Base-by-base conservation (phyloP, 345 rosid species). In the Rhizophora mangle region DNA sequence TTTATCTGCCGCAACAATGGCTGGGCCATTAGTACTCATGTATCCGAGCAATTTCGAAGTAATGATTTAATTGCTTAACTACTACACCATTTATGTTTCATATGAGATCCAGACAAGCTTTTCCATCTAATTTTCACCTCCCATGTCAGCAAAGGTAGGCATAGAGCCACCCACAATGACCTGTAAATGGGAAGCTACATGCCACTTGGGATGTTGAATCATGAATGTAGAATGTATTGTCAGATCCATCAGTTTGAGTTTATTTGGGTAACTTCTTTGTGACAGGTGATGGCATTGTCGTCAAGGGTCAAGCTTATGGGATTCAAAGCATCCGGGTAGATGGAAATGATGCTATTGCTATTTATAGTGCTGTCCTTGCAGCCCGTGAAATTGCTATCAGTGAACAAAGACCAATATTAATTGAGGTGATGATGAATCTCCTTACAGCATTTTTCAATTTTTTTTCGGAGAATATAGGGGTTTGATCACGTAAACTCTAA, bases 1-100 rank as follows among this genome's bases (percentile, higher is more conserved):
- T 89, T 89, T 64, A 65, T 91, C 63, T 91, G 97, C 65, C 85
- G 97, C 6, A 91, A 91, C 85, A 91, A 89, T 63, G 95, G 97
- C 69, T 91, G 95, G 93, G 97, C 97, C 20, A 91, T 91, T 65
- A 91, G 97, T 62, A 91, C 97, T 51, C 83, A 81, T 27, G 66
- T 82, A 60, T 81, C 85, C 19, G 93, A 91, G 72, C 97, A 91
- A 64, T 91, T 87, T 64, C 79, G 91, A 81, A 91, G 95, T 91
- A 88, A 7, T 54, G 15, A 21, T 56, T 56, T 7, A 16, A 56
- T 56, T 22, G 29, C 60, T 56, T 56, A 43, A 13, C 49, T 13
- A 13, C 49, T 43, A 43, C 37, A 43, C 46, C 46, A 39, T 39
- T 39, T 39, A 10, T 39, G 46, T 39, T 39, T 39, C 46, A 11